Conservation (phyloP, 2,329 filamentous ascomycete species). For the Trichoderma hamatum region DNA sequence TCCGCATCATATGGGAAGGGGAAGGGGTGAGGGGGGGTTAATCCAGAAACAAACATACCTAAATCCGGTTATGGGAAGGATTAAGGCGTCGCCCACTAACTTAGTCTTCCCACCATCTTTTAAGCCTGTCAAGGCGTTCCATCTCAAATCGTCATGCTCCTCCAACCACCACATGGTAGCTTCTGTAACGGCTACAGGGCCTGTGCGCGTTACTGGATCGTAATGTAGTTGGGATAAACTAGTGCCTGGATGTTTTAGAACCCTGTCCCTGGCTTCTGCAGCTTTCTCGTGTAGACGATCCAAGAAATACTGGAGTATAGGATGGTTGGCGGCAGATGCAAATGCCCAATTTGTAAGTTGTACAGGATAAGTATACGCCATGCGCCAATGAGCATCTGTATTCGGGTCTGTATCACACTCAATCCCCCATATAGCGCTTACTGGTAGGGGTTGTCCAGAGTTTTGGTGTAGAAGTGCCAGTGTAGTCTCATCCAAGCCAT, state of each 20-base stretch:
- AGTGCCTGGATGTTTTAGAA: background rate
- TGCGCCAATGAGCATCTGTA: conserved; percentile 32
- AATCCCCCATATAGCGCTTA: conserved; percentile 32
- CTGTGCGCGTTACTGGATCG: conserved; percentile 32
- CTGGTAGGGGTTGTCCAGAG: conserved; percentile 14
- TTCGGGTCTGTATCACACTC: conserved; percentile 34
- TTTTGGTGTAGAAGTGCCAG: background rate
- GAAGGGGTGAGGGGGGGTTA: too few relatives aligned
- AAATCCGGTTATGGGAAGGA: conserved; percentile 34
- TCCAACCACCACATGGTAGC: conserved; percentile 31
- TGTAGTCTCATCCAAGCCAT: conserved; percentile 19
- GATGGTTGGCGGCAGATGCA: conserved; percentile 32
- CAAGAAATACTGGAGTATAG: conserved; percentile 30
- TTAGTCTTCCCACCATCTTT: conserved; percentile 32
- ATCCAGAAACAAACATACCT: conserved; percentile 28
- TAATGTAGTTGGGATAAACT: background rate
- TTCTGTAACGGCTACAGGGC: conserved; percentile 33
- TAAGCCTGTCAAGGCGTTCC: conserved; percentile 32
- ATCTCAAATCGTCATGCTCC: conserved; percentile 31
- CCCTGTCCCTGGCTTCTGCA: conserved; percentile 15
- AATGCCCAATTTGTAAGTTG: conserved; percentile 35
- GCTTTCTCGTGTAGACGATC: conserved; percentile 25
- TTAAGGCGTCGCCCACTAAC: conserved; percentile 31
- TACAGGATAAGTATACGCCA: conserved; percentile 34
- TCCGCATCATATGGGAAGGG: background rate